Conservation (phyloP, 768 basidiomycete genomes). For the Pleurotus tuber-regium region DNA sequence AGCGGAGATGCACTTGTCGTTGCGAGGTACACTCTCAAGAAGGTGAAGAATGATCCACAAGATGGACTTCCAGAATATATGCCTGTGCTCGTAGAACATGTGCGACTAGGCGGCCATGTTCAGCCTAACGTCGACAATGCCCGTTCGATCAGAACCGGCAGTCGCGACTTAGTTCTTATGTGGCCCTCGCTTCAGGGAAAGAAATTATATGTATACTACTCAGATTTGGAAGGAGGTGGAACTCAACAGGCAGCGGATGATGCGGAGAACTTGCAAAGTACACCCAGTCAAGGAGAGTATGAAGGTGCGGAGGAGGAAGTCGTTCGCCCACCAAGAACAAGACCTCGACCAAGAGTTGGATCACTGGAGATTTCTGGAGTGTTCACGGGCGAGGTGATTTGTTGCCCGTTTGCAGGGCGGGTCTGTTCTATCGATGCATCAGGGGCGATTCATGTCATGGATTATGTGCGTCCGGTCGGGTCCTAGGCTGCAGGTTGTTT, state of each 20-base stretch:
- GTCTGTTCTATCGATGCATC: conserved; percentile 4
- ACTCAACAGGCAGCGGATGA: background rate
- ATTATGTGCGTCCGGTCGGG: conserved; percentile 5
- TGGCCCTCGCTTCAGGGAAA: conserved; percentile 4
- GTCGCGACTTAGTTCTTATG: conserved; percentile 6
- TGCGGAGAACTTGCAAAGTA: too few relatives aligned
- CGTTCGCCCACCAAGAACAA: background rate
- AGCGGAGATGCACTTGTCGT: background rate
- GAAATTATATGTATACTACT: conserved; percentile 1
- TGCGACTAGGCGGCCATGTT: background rate
- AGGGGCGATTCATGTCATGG: conserved; percentile 1
- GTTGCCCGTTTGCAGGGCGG: conserved; percentile 5
- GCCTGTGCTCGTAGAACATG: conserved; percentile 10
- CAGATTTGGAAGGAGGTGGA: background rate
- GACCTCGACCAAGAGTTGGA: conserved; percentile 1
- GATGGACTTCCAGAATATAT: conserved; percentile 11
- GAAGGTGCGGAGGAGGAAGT: background rate
- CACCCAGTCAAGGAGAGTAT: too few relatives aligned
- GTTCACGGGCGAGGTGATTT: conserved; percentile 5
- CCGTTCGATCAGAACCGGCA: conserved; percentile 6
- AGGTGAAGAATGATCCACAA: conserved; percentile 6
- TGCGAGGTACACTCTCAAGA: conserved; percentile 9
- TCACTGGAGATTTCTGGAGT: conserved; percentile 6
- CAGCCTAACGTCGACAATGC: conserved; percentile 5
- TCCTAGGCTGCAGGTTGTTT: too few relatives aligned